Base-by-base conservation (phyloP, 306 rosid genomes). In the Rosa multiflora region DNA sequence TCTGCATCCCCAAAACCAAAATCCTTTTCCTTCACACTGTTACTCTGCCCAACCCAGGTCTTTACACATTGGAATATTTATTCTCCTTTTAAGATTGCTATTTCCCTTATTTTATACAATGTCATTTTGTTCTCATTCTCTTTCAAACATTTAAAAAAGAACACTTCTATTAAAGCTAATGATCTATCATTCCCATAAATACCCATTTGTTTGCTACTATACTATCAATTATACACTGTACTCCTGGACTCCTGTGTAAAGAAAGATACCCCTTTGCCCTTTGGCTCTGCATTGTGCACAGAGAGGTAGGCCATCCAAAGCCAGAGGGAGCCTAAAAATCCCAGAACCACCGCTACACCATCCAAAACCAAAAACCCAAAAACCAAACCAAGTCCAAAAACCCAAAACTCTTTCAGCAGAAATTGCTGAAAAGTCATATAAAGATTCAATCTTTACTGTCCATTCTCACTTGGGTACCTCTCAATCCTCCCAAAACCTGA, bases 101-200 rank as follows among this genome's bases (percentile, higher is more conserved):
- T 59, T 32, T 32, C 0, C 37, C 37, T 32, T 82, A 83, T 44
- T 85, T 77, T 80, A 87, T 40, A 69, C 74, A 78, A 56, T 21
- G 51, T 13, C 80, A 78, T 85, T 88, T 84, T 85, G 88, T 86
- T 87, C 76, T 84, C 86, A 86, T 92, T 88, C 94, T 80, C 83
- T 80, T 15, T 73, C 87, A 87, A 88, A 76, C 81, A 78, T 29
- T 83, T 55, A 37, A 80, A 68, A 62, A 49, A 61, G n/a, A 63
- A 63, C 43, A 67, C 56, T 32, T 74, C 67, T 69, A 42, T 17
- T 68, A 69, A 73, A 85, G 64, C 67, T 39, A 49, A 74, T 11
- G 42, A 42, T 78, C 67, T 52, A 78, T 39, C 17, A 58, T 64
- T 32, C 56, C 79, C 53, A 44, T 79, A 75, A 70, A 74, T 14